Conservation (phyloP, 1,139 yeast species). For the Saccharomycopsis crataegensis region DNA sequence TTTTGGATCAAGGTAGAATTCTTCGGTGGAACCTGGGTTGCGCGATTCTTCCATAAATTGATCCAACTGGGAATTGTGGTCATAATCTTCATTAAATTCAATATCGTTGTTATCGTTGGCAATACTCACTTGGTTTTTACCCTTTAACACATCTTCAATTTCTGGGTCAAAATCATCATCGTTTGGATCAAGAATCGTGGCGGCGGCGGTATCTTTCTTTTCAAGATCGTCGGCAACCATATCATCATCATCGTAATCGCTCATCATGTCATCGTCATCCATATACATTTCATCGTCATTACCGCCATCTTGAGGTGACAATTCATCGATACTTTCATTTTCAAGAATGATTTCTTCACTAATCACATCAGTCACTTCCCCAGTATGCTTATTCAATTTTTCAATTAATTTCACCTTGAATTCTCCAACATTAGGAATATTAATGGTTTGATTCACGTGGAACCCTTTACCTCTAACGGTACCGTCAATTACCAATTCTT, state of each 20-base stretch:
- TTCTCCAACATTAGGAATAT: constrained; percentile 87
- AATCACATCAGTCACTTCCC: constrained; percentile 8
- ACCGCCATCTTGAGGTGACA: constrained; percentile 42
- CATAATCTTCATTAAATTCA: constrained; percentile 39
- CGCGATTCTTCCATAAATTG: constrained; percentile 71
- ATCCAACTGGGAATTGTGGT: constrained; percentile 70
- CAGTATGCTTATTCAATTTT: constrained; percentile 2
- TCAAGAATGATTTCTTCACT: constrained; percentile 50
- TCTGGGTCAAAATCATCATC: constrained; percentile 31
- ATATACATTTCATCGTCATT: constrained; percentile 36
- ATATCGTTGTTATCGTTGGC: constrained; percentile 29
- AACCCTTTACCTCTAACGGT: constrained; percentile 83
- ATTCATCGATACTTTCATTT: constrained; percentile 35
- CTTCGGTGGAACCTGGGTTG: constrained; percentile 93
- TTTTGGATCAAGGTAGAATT: constrained; percentile 71
- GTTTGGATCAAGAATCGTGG: constrained; percentile 19
- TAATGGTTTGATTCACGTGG: constrained; percentile 67
- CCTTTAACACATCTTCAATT: constrained; percentile 22
- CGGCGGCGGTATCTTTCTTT: constrained; percentile 30
- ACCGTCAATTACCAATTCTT: constrained; percentile 62
- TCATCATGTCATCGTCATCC: constrained; percentile 55
- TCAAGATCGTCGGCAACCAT: constrained; percentile 30
- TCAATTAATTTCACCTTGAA: constrained; percentile 69
- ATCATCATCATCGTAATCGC: constrained; percentile 6
- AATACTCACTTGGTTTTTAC: constrained; percentile 21